Evolutionary conservation across 768 basidiomycete genomes (phyloP), one percentile per base, ranked within the genome.

Genomic region (Chiua virens): DNA sequence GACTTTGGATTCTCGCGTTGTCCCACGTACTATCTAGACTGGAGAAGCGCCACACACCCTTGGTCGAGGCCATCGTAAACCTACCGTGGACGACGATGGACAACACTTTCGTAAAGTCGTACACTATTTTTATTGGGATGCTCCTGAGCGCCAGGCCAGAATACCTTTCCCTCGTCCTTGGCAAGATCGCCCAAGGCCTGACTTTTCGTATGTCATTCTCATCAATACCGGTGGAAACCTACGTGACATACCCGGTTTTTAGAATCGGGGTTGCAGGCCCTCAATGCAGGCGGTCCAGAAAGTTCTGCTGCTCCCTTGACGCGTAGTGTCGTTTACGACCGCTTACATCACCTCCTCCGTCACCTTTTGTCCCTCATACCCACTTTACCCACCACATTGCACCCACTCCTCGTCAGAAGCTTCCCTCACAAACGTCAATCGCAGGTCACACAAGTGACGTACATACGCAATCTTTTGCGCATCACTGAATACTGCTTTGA

Each of bases 41-140:
- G 28, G 94, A 93, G 59, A 83, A 83, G 43, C 76, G 79, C 9
- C 95, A 98, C 65, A 74, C 84, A 15, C 65, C 82, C 0, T 81
- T 99, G 27, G 86, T 98, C 34, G 83, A 94, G 54, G 92, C 94
- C 14, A 82, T 98, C 51, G 77, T 98, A 38, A 79, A 78, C 54
- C 78, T 98, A 63, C 92, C 93, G 13, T 99, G 97, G 97, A 86
- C 89, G 15, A 89, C 85, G n/a, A 82, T 92, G 70, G 94, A 96
- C 63, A 80, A 80, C 28, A 73, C 75, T 30, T 89, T 96, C 57
- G 93, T 95, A 46, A 88, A 87, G 69, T 85, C 86, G 5, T 98
- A 96, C 71, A 87, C 86, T 27, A 80, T 87, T 32, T 97, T 97
- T 66, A 81, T 93, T 42, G 90, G 92, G 23, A 91, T 95, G 76